Evolutionary conservation across 2,329 filamentous ascomycete genomes (phyloP), one percentile per base, ranked within the genome.

Genomic region (Chaetomiaceae sp.): DNA sequence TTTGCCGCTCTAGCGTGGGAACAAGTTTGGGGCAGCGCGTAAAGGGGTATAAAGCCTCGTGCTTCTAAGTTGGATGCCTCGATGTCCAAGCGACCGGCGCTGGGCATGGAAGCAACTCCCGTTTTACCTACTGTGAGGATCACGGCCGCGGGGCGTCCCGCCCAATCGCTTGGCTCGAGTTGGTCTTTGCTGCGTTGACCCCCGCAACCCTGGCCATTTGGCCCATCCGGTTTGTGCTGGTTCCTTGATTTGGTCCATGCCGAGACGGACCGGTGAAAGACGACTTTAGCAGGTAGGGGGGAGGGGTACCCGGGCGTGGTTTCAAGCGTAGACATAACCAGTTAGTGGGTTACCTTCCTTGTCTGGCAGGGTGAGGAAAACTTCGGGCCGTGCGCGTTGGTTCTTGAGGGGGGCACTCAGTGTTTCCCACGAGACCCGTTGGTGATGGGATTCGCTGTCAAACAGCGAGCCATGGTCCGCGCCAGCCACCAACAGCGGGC

Each of bases 271-370:
- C 43, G 43, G 36, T 46, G 43, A 36, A 30, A 32, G 43, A 46
- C 6, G 25, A 7, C 9, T n/a, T n/a, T n/a, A n/a, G n/a, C 36
- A 38, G 14, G 38, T n/a, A n/a, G n/a, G 21, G 36, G 43, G 43
- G 43, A 34, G 21, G 30, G 43, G 43, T 46, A 46, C 43, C 43
- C 43, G 43, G 30, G 13, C n/a, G 25, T 42, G 38, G 25, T 42
- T 23, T 21, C 9, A 8, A 42, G n/a, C n/a, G n/a, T n/a, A n/a
- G n/a, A n/a, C n/a, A n/a, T n/a, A n/a, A n/a, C n/a, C n/a, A n/a
- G n/a, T n/a, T n/a, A n/a, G n/a, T 13, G 40, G 40, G 16, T 7
- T 5, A 2, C 16, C 13, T 43, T 43, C 10, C 21, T 14, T 42
- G 40, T 42, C 29, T 42, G 38, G 23, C 14, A 27, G 23, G n/a